Evolutionary conservation across 2,329 filamentous ascomycete genomes (phyloP).

Genomic region (Talaromyces albobiverticillius): DNA sequence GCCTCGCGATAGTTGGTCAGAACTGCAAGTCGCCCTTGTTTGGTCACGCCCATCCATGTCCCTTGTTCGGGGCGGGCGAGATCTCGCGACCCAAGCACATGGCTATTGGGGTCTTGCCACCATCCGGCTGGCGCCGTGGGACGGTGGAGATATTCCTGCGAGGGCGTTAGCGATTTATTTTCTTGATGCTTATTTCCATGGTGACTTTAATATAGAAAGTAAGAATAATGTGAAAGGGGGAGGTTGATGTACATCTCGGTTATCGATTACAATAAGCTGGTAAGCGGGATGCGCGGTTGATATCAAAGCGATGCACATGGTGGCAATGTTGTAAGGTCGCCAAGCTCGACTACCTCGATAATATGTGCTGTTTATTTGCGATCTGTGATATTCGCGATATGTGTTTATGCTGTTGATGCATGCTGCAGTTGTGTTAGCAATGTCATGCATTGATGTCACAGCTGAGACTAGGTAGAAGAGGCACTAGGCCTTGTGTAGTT

Average conservation of each 20-base stretch:
- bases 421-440: too few relatives aligned
- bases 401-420: too few relatives aligned
- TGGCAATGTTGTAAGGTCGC: too few relatives aligned
- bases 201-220: too few relatives aligned
- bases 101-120: conserved; percentile 55
- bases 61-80: conserved; percentile 58
- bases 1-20: conserved; percentile 64
- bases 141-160: conserved; percentile 60
- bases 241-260: conserved; percentile 60
- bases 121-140: conserved; percentile 59
- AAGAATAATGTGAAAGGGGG: background rate
- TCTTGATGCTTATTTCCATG: background rate
- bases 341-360: too few relatives aligned
- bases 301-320: conserved; percentile 74
- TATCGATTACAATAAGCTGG: conserved; percentile 71
- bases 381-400: too few relatives aligned
- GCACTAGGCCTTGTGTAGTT: too few relatives aligned
- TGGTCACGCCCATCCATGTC: conserved; percentile 64
- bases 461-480: too few relatives aligned
- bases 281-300: conserved; percentile 75
- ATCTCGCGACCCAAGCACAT: conserved; percentile 62
- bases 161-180: conserved; percentile 1
- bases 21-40: conserved; percentile 59
- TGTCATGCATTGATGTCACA: too few relatives aligned
- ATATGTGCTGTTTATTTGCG: too few relatives aligned